Base-by-base conservation (phyloP, 345 rosid species). In the Populus tremula region DNA sequence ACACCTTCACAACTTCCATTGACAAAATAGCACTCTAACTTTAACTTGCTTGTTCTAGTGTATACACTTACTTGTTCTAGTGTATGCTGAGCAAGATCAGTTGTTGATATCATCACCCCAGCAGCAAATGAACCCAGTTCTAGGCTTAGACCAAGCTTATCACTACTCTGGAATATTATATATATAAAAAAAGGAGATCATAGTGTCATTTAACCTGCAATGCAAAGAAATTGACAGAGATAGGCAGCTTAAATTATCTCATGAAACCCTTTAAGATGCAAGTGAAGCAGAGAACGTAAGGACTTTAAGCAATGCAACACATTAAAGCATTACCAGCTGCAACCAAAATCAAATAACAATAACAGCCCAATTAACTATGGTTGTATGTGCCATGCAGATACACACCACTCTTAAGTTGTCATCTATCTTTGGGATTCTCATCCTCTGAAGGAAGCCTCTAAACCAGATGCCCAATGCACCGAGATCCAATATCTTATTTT, bases 71-170 rank as follows among this genome's bases (percentile, higher is more conserved):
- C 99, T 79, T 92, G 99, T 85, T 95, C 98, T 72, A 93, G 92
- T 50, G 99, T 93, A 82, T 96, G 97, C 75, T 92, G 98, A 69
- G 87, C 97, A 62, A 93, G 97, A 88, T 93, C 98, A 76, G 99
- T 91, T 62, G 98, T 93, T 78, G 99, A 93, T 81, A 96, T 96
- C 99, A 96, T 93, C 84, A 96, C 94, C 61, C 99, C 99, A 41
- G 99, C 96, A 80, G 99, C 99, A 83, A 96, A 96, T 23, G 99
- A 96, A 66, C 99, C 99, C 85, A 92, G 82, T 88, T 93, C 99
- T 82, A 95, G 94, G 84, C 99, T 95, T 79, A 95, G 86, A 77
- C 98, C 99, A 82, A 95, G 87, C 86, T 95, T 95, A 84, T 95
- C 98, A 78, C 99, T 95, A 89, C 96, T 92, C 99, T 95, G 98